phyloP scores from a whole-genome alignment of 805 yeast species.

The Scheffersomyces ergatensis region DNA sequence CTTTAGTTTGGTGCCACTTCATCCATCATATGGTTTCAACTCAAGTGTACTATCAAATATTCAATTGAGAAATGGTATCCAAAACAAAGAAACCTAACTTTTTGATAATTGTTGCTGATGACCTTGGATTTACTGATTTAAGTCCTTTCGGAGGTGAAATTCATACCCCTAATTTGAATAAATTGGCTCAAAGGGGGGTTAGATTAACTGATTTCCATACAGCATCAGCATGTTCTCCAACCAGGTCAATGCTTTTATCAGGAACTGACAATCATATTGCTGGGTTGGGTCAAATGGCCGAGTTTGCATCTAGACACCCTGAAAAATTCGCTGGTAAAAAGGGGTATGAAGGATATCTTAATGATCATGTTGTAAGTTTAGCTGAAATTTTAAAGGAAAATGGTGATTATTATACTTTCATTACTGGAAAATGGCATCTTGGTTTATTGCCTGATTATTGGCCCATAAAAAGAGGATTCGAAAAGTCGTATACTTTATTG shows the following conservation, averaged over 20 bases:
- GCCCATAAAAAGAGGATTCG: conserved; percentile 51
- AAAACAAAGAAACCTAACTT: conserved; percentile 42
- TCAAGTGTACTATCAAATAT: background rate
- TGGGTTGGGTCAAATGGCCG: conserved; percentile 59
- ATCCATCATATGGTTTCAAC: no score
- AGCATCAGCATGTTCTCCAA: conserved; percentile 65
- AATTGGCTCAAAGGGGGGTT: conserved; percentile 43
- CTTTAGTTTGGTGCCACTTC: no score
- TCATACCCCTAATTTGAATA: conserved; percentile 49
- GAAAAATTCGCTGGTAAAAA: conserved; percentile 42
- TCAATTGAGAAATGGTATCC: conserved; percentile 1
- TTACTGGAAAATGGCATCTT: conserved; percentile 63
- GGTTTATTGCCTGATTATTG: conserved; percentile 48
- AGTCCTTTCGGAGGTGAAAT: conserved; percentile 58
- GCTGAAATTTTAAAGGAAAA: conserved; percentile 48
- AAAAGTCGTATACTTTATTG: conserved; percentile 45
- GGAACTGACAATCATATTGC: conserved; percentile 65
- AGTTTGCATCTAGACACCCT: conserved; percentile 36
- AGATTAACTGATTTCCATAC: conserved; percentile 60
- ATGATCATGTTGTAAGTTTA: conserved; percentile 49
- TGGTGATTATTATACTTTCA: conserved; percentile 48
- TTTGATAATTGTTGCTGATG: conserved; percentile 58
- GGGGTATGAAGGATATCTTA: conserved; percentile 56
- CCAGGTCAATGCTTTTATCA: conserved; percentile 57
- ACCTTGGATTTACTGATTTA: conserved; percentile 57